These are phyloP conservation scores for Discostella stelligera DNA, from an alignment of 352 stramenopile genomes.

Conservation along the genomic window DNA sequence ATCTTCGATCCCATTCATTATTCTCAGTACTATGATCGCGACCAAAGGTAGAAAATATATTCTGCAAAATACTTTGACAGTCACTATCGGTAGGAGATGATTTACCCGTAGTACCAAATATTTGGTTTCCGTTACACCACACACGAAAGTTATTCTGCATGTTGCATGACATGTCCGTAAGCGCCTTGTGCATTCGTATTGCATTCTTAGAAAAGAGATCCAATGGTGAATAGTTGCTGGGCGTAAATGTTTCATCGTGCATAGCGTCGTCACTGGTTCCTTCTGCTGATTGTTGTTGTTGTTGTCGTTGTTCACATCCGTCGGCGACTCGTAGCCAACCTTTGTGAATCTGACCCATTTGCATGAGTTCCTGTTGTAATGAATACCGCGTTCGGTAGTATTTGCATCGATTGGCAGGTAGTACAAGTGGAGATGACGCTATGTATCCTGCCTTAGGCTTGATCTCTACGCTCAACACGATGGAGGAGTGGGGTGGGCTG, in stretches of 20 bases:
- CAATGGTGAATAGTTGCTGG: constrained; percentile 51
- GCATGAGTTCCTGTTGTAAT: constrained; percentile 57
- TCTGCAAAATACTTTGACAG: constrained; percentile 21
- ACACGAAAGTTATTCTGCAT: constrained; percentile 74
- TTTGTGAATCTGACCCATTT: constrained; percentile 43
- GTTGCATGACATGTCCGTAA: constrained; percentile 51
- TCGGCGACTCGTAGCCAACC: constrained; percentile 39
- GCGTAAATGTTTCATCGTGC: constrained; percentile 35
- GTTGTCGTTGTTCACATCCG: background rate
- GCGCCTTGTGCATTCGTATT: constrained; percentile 40
- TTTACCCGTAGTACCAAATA: constrained; percentile 33
- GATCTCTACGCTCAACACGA: constrained; percentile 56
- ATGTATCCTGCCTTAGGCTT: constrained; percentile 77
- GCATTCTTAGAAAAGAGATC: constrained; percentile 62
- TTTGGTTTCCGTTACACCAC: constrained; percentile 37
- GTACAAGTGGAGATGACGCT: constrained; percentile 62
- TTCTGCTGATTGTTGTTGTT: constrained; percentile 2
- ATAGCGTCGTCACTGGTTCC: constrained; percentile 15
- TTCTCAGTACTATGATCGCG: background rate
- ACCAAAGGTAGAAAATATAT: constrained; percentile 10
- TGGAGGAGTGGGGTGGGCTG: background rate
- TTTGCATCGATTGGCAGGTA: constrained; percentile 61
- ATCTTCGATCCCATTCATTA: background rate
- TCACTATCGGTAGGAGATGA: constrained; percentile 2
- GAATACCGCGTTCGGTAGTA: constrained; percentile 53